These are phyloP conservation scores for Fomitopsis schrenkii DNA, from an alignment of 1,284 basidiomycete species.

Conservation along the genomic window DNA sequence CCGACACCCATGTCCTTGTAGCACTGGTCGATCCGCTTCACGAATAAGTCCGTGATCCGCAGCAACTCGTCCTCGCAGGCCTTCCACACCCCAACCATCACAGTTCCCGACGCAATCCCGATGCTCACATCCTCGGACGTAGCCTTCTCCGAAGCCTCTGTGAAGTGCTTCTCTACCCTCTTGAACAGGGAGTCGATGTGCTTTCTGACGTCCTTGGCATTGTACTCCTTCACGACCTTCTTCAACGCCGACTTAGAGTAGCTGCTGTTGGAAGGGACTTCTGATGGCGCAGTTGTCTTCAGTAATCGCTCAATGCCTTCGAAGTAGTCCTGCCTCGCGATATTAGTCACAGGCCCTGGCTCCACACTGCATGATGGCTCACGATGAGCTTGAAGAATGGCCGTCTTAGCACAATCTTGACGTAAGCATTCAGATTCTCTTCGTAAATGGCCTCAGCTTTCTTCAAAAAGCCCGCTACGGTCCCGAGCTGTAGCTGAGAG, in stretches of 20 bases:
- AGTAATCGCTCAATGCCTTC: conserved; percentile 87
- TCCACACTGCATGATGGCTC: conserved; percentile 22
- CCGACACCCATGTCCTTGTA: conserved; percentile 69
- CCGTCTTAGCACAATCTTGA: conserved; percentile 83
- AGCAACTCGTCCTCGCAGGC: conserved; percentile 81
- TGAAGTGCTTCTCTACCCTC: conserved; percentile 95
- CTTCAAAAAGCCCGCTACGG: conserved; percentile 65
- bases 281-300: conserved; percentile 75
- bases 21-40: conserved; percentile 67
- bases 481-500: conserved; percentile 62
- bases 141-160: conserved; percentile 67
- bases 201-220: conserved; percentile 85
- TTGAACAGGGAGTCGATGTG: conserved; percentile 84
- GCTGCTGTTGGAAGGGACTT: conserved; percentile 73
- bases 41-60: conserved; percentile 68
- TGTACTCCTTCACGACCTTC: conserved; percentile 84
- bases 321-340: conserved; percentile 77
- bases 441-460: conserved; percentile 83
- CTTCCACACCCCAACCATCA: conserved; percentile 83
- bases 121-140: conserved; percentile 48
- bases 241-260: conserved; percentile 80
- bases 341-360: not conserved
- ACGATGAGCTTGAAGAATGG: conserved; percentile 89
- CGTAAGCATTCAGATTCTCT: conserved; percentile 83
- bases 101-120: conserved; percentile 58